A percentile compares a stretch with the other conserved stretches of the same genome.
phyloP scores from a whole-genome alignment of 371 early-diverging fungal species.

The Choanephora cucurbitarum region DNA sequence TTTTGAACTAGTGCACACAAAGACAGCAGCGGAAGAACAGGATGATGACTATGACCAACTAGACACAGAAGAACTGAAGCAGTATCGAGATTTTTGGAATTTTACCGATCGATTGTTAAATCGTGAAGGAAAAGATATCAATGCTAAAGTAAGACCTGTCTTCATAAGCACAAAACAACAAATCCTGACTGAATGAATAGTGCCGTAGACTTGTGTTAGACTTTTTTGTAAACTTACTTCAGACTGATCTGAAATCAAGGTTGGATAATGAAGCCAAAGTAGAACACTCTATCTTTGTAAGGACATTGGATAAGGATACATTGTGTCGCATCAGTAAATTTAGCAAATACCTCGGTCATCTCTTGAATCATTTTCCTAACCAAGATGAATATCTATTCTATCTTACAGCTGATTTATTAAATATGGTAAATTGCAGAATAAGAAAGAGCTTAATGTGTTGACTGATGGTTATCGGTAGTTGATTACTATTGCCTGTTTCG shows the following conservation, averaged over 20 bases:
- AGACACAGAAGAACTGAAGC: constrained; percentile 8
- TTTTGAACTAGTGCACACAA: constrained; percentile 3
- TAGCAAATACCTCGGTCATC: not conserved
- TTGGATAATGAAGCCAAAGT: not conserved
- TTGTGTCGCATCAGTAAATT: constrained; percentile 1
- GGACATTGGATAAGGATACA: constrained; percentile 2
- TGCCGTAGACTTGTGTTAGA: constrained; percentile 16
- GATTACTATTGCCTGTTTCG: constrained; percentile 1
- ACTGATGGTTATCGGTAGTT: no score
- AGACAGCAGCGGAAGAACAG: not conserved
- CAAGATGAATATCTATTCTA: not conserved
- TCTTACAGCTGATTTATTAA: not conserved
- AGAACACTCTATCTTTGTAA: not conserved
- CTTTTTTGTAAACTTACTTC: constrained; percentile 21
- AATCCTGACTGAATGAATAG: no score
- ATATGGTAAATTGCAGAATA: constrained; percentile 3
- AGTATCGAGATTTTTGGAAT: constrained; percentile 23
- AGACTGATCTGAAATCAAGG: constrained; percentile 3
- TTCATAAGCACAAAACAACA: not conserved
- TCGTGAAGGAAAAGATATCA: constrained; percentile 2
- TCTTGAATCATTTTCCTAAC: not conserved
- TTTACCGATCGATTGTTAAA: constrained; percentile 8
- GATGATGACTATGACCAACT: constrained; percentile 18
- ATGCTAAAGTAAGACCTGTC: constrained; percentile 6
- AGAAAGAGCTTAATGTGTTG: no score